Evolutionary conservation across 208 protist genomes (phyloP).

Genomic region (Leishmania guyanensis): DNA sequence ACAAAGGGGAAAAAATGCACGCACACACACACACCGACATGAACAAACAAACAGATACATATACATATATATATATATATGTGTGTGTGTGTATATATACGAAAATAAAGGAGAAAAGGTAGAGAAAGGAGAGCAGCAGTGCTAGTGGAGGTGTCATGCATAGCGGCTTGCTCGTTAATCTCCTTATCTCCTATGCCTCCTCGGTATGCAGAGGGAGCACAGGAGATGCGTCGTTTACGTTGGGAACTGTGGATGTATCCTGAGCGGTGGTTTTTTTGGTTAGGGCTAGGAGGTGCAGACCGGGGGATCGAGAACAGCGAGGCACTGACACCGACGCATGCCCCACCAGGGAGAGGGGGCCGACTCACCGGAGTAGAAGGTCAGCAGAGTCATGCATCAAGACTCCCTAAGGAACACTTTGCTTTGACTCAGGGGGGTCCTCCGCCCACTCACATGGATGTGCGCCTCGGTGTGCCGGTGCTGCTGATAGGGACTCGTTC

Average conservation of each 20-base stretch:
- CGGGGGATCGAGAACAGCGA: background rate
- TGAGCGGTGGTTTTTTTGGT: background rate
- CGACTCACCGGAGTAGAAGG: too few species aligned
- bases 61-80: background rate
- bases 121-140: slow-evolving; percentile 7
- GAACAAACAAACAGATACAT: background rate
- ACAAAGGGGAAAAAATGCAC: background rate
- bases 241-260: background rate
- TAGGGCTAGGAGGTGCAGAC: background rate
- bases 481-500: too few species aligned
- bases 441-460: too few species aligned
- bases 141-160: background rate
- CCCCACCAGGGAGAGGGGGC: too few species aligned
- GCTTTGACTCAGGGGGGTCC: too few species aligned
- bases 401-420: too few species aligned
- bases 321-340: background rate
- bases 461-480: too few species aligned
- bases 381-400: too few species aligned
- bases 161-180: background rate
- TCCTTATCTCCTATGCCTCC: too few species aligned
- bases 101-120: slow-evolving; percentile 1
- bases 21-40: background rate
- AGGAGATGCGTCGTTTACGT: too few species aligned
- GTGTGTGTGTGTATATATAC: background rate
- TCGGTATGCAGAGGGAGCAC: too few species aligned